These are phyloP conservation scores for Suillus decipiens DNA, from an alignment of 768 basidiomycete genomes.

Conservation along the genomic window DNA sequence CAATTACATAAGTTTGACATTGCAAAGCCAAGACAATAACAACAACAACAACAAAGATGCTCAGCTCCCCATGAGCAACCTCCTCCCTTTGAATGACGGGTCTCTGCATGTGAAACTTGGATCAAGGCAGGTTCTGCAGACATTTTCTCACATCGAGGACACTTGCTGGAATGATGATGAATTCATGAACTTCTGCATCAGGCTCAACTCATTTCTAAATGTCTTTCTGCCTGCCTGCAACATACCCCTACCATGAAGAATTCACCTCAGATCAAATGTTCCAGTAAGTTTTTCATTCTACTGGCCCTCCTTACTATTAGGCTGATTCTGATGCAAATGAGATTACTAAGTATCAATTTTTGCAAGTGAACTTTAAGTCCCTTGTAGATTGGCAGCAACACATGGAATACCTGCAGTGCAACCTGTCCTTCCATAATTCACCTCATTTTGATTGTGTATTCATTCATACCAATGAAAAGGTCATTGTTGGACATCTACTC, in stretches of 20 bases:
- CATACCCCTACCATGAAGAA: conserved; percentile 1
- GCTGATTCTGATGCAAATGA: conserved; percentile 9
- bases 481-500: no score
- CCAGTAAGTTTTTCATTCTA: background rate
- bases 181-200: conserved; percentile 8
- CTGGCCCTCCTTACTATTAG: background rate
- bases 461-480: no score
- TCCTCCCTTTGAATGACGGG: background rate
- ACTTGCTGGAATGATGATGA: background rate
- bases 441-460: no score
- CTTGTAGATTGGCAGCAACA: no score
- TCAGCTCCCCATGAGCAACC: background rate
- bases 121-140: background rate
- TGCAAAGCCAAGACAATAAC: background rate
- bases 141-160: conserved; percentile 2
- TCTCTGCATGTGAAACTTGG: conserved; percentile 9
- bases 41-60: background rate
- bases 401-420: no score
- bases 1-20: background rate
- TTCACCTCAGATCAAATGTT: conserved; percentile 5
- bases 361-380: conserved; percentile 4
- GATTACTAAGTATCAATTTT: conserved; percentile 27
- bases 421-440: no score
- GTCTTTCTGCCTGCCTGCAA: background rate
- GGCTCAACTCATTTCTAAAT: conserved; percentile 9